Percentiles rank a stretch among this genome's conserved stretches.
Evolutionary conservation across 208 protist genomes (phyloP).

Genomic region (Leishmania braziliensis): DNA sequence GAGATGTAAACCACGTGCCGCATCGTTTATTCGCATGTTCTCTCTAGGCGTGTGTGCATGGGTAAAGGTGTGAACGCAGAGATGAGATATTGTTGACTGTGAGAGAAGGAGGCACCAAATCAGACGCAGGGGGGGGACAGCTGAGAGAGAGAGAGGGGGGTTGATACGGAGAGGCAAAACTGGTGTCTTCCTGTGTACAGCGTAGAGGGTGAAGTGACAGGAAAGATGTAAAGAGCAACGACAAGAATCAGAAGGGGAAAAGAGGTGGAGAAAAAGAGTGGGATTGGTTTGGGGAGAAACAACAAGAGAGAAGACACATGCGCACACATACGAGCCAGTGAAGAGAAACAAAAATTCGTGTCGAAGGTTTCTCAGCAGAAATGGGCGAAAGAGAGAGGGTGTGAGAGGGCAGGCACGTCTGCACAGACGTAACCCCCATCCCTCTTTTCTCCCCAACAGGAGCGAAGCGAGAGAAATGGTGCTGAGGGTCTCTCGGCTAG

Average conservation of each 20-base stretch:
- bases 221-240: too few relatives aligned
- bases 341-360: background rate
- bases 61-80: background rate
- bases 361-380: background rate
- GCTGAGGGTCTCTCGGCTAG: background rate
- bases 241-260: background rate
- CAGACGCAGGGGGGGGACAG: background rate
- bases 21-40: constrained; percentile 1
- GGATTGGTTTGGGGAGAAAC: background rate
- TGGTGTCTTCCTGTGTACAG: background rate
- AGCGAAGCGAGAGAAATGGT: background rate
- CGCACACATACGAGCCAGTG: background rate
- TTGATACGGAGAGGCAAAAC: background rate
- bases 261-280: background rate
- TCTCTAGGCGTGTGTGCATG: background rate
- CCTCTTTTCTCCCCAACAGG: too few relatives aligned
- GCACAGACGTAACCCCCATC: background rate
- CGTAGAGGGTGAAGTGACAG: background rate
- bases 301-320: too few relatives aligned
- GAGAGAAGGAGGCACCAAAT: background rate
- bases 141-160: background rate
- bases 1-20: constrained; percentile 36
- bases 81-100: background rate
- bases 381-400: background rate
- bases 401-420: background rate